phyloP scores from a whole-genome alignment of 345 rosid species.

The Anastatica hierochuntica region DNA sequence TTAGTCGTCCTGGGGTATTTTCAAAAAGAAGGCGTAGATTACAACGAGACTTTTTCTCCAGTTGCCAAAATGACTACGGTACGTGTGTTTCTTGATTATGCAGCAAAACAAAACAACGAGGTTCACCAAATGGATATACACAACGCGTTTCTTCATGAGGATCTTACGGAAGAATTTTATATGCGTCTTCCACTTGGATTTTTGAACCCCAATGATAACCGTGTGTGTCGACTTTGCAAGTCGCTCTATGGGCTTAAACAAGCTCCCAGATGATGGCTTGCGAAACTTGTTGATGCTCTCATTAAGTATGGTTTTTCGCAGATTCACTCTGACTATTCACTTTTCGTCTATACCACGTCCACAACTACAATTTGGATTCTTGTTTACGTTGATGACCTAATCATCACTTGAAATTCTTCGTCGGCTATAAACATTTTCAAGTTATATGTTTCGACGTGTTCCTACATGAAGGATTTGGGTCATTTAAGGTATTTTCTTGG shows the following conservation, averaged over 20 bases:
- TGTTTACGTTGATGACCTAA: too few relatives aligned
- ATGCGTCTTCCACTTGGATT: background rate
- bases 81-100: background rate
- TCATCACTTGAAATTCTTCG: too few relatives aligned
- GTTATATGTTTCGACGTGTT: too few relatives aligned
- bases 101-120: background rate
- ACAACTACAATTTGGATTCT: too few relatives aligned
- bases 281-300: background rate
- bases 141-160: background rate
- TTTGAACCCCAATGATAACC: background rate
- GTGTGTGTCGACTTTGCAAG: background rate
- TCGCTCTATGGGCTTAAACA: background rate
- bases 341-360: background rate
- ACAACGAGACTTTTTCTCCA: background rate
- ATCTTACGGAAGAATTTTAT: background rate
- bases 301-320: background rate
- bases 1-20: background rate
- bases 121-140: background rate
- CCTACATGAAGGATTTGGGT: too few relatives aligned
- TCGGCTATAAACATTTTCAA: too few relatives aligned
- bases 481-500: too few relatives aligned
- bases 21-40: background rate
- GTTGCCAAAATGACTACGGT: background rate
- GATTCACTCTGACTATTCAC: background rate
- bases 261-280: background rate